A percentile compares a stretch with the other conserved stretches of the same genome.
Conservation (phyloP, 495 filamentous ascomycete species). For the Aspergillus asperescens region DNA sequence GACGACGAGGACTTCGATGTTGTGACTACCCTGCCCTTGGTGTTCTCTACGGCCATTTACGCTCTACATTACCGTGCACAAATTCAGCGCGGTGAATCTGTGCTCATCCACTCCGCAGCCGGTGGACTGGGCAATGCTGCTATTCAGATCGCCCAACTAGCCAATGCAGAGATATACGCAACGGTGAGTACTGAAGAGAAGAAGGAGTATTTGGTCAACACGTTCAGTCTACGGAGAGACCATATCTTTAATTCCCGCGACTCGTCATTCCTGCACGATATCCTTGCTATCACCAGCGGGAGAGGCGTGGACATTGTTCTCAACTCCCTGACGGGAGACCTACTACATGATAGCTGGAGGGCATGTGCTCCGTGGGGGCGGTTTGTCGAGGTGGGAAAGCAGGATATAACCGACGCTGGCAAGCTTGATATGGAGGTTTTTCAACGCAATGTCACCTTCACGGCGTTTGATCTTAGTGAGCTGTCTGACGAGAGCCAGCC, state of each 20-base stretch:
- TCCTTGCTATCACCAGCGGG: constrained; percentile 43
- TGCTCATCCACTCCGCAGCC: constrained; percentile 42
- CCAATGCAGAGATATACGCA: constrained; percentile 33
- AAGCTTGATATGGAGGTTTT: neutral
- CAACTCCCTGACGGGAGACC: constrained; percentile 45
- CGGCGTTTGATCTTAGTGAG: neutral
- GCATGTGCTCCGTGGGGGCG: constrained; percentile 48
- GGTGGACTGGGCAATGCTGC: constrained; percentile 42
- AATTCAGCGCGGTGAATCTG: constrained; percentile 25
- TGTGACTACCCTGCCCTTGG: constrained; percentile 40
- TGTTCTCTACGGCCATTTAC: constrained; percentile 38
- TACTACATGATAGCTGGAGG: constrained; percentile 44
- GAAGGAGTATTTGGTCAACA: constrained; percentile 27
- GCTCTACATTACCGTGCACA: constrained; percentile 30
- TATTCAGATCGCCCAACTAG: constrained; percentile 32
- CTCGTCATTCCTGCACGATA: constrained; percentile 39
- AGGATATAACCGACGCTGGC: neutral
- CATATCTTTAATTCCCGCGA: constrained; percentile 49
- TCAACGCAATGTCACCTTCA: neutral
- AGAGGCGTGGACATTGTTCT: constrained; percentile 48
- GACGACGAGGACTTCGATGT: constrained; percentile 26
- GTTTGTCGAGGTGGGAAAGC: constrained; percentile 45
- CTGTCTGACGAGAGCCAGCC: neutral
- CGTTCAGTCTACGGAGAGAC: constrained; percentile 33
- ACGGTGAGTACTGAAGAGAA: constrained; percentile 45